Percentiles rank a stretch among this genome's conserved stretches.
These are phyloP conservation scores for Hypoxylon sp. DNA, from an alignment of 2,329 filamentous ascomycete species.

Conservation along the genomic window DNA sequence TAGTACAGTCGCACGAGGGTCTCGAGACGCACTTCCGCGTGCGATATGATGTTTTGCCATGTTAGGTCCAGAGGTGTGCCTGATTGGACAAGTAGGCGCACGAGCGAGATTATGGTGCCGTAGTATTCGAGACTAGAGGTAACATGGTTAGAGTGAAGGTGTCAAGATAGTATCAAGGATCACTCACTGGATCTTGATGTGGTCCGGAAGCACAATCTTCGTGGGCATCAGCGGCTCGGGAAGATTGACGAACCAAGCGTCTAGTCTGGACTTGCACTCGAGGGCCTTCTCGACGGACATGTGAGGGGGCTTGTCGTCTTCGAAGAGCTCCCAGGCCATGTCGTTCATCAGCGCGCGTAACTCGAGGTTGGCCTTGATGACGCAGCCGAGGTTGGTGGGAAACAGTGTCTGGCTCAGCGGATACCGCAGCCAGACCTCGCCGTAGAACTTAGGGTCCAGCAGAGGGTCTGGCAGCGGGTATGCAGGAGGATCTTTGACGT, in stretches of 20 bases:
- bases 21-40: slow-evolving; percentile 52
- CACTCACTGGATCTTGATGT: slow-evolving; percentile 52
- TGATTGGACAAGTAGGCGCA: slow-evolving; percentile 38
- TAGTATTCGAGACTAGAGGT: slow-evolving; percentile 41
- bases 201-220: slow-evolving; percentile 51
- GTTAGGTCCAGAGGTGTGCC: slow-evolving; percentile 20
- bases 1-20: slow-evolving; percentile 56
- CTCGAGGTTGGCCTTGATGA: slow-evolving; percentile 52
- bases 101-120: slow-evolving; percentile 35
- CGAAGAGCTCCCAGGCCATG: slow-evolving; percentile 45
- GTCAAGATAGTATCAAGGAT: not conserved
- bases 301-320: slow-evolving; percentile 26
- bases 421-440: slow-evolving; percentile 54
- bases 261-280: slow-evolving; percentile 45
- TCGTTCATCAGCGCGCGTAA: slow-evolving; percentile 52
- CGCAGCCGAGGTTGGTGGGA: slow-evolving; percentile 48
- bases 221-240: slow-evolving; percentile 49
- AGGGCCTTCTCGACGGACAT: slow-evolving; percentile 43
- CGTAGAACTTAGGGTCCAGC: slow-evolving; percentile 51
- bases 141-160: not conserved
- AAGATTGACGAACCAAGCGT: slow-evolving; percentile 46
- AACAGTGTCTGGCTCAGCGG: slow-evolving; percentile 45
- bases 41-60: slow-evolving; percentile 45
- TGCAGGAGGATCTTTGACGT: slow-evolving; percentile 47
- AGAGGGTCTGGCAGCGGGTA: slow-evolving; percentile 51